phyloP scores from a whole-genome alignment of 768 basidiomycete genomes.

The Suillus luteus region DNA sequence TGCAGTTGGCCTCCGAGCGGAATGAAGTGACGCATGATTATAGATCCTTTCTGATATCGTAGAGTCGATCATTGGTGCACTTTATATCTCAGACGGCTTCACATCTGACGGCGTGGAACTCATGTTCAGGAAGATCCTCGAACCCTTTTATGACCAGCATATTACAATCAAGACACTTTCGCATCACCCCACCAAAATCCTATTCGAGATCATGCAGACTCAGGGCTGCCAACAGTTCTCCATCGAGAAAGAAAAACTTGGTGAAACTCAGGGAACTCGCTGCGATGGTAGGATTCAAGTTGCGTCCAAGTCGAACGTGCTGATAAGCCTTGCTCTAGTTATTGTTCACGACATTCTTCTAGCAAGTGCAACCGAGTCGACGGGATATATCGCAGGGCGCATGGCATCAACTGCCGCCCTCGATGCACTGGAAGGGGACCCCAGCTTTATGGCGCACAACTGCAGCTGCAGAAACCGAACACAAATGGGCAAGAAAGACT shows the following conservation, averaged over 20 bases:
- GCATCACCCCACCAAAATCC: constrained; percentile 73
- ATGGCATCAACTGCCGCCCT: constrained; percentile 65
- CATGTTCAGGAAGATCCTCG: constrained; percentile 67
- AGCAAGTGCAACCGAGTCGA: constrained; percentile 55
- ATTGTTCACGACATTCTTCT: constrained; percentile 67
- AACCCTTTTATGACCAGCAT: constrained; percentile 79
- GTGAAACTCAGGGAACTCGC: constrained; percentile 36
- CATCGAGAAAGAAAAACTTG: constrained; percentile 52
- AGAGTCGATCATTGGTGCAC: constrained; percentile 77
- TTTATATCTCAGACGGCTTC: constrained; percentile 77
- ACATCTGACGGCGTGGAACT: constrained; percentile 58
- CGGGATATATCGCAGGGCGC: constrained; percentile 56
- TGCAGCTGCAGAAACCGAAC: constrained; percentile 63
- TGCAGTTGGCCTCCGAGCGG: constrained; percentile 6
- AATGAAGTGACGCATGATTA: constrained; percentile 10
- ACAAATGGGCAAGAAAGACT: constrained; percentile 36
- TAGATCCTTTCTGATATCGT: constrained; percentile 80
- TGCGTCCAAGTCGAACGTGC: constrained; percentile 13
- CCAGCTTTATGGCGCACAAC: constrained; percentile 57
- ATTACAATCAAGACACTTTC: constrained; percentile 72
- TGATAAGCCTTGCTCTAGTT: constrained; percentile 45
- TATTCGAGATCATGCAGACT: constrained; percentile 73
- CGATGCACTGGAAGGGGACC: constrained; percentile 66
- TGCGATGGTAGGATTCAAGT: constrained; percentile 51
- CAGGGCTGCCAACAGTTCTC: constrained; percentile 70